Conservation (phyloP, 169 alveolate species). For the Cystoisospora suis region DNA sequence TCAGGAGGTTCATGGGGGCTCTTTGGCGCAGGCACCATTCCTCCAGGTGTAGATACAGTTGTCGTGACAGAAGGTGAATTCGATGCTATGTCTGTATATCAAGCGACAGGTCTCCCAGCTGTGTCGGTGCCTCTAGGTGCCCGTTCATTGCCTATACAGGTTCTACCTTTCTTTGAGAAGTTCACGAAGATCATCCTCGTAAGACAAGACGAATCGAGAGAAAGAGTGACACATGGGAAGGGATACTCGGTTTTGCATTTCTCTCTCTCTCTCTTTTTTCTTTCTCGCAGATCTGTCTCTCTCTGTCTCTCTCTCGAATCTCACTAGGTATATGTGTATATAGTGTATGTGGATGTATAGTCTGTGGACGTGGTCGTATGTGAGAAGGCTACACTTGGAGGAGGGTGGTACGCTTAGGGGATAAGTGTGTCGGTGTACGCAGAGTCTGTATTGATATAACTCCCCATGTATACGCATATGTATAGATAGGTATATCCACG, state of each 20-base stretch:
- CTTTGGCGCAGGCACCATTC: constrained; percentile 86
- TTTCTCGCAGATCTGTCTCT: background rate
- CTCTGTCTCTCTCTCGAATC: background rate
- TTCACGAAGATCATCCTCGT: constrained; percentile 86
- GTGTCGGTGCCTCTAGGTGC: constrained; percentile 95
- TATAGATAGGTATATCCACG: no score
- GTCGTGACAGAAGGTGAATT: constrained; percentile 96
- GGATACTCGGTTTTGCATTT: background rate
- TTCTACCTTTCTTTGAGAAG: constrained; percentile 89
- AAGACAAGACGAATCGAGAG: background rate
- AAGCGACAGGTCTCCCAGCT: constrained; percentile 90
- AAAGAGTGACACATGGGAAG: no score
- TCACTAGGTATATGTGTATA: background rate
- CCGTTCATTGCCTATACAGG: constrained; percentile 87
- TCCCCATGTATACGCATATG: no score
- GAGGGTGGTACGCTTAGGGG: no score
- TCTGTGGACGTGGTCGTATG: no score
- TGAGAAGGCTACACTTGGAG: no score
- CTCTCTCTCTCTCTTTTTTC: background rate
- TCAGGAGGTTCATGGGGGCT: constrained; percentile 90
- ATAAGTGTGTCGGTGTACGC: no score
- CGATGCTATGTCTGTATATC: constrained; percentile 95
- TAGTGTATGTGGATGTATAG: no score
- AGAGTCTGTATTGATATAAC: no score
- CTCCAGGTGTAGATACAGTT: constrained; percentile 71